Conservation (phyloP, 441 rosid genomes). For the Metrosideros polymorpha region DNA sequence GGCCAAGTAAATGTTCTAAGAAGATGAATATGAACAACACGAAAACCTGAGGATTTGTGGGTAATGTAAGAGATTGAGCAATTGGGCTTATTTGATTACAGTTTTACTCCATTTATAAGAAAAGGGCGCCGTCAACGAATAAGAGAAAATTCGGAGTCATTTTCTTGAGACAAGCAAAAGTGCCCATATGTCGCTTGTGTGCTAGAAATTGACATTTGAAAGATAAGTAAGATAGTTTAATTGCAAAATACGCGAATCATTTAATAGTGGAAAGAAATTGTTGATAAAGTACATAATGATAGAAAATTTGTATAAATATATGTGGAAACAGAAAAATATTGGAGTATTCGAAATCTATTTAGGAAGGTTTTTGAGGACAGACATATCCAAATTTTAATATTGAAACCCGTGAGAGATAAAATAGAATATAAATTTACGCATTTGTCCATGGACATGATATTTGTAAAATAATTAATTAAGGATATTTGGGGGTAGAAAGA, state of each 20-base stretch:
- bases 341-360: no score
- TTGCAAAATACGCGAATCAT: not conserved
- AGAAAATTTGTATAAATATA: not conserved
- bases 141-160: not conserved
- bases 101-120: rapidly evolving
- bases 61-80: not conserved
- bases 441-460: not conserved
- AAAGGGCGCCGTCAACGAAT: not conserved
- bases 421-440: not conserved
- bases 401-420: rapidly evolving
- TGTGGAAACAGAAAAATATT: not conserved
- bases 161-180: not conserved
- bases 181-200: not conserved
- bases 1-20: not conserved
- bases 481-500: no score
- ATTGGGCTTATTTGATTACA: not conserved
- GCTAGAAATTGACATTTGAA: not conserved
- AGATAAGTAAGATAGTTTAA: not conserved
- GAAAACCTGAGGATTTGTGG: not conserved
- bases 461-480: not conserved
- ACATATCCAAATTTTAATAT: not conserved
- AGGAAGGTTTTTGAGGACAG: no score
- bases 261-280: not conserved
- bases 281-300: not conserved
- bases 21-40: not conserved